Base-by-base conservation (phyloP, 768 basidiomycete genomes). In the Hebeloma cylindrosporum region DNA sequence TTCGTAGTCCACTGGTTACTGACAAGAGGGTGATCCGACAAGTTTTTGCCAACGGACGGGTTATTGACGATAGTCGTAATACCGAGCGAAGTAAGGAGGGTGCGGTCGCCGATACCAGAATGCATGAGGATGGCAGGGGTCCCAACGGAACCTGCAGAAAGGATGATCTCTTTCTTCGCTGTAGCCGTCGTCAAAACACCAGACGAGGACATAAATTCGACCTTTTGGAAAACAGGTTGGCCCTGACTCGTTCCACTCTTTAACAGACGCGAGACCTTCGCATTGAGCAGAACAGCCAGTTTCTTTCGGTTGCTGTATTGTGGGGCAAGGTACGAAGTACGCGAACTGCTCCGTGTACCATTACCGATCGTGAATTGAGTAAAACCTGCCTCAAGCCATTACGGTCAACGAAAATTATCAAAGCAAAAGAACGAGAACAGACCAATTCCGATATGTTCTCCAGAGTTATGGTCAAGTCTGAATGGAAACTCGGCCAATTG, bases 381-480 rank as follows among this genome's bases (percentile, higher is more conserved):
- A 51, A 58, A 67, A 14, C 64, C 66, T 68, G 27, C 16, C 7
- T 7, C 7, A 22, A 27, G 36, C 7, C n/a, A 21, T 18, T 27
- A 8, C 14, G 13, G 5, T 10, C 26, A 4, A 23, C 16, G 3
- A 13, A n/a, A 45, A 40, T 61, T 57, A 25, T 54, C 40, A 25
- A 35, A 28, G 2, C 20, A 2, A 39, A 22, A 10, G 5, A n/a
- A 5, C 14, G 22, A 33, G 18, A n/a, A 38, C 45, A 20, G 30
- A 50, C 52, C 52, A 18, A 53, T 27, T 8, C 52, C 52, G 2
- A 70, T 50, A 1, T 51, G 48, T 11, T 50, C 51, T 8, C 73
- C 72, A 3, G 60, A 60, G 39, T 72, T 70, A 32, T 59, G 48
- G 51, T 74, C 72, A 6, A 53, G 7, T 37, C 66, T 68, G 56